Base-by-base conservation (phyloP, 2,329 filamentous ascomycete genomes). In the Fusarium tricinctum region DNA sequence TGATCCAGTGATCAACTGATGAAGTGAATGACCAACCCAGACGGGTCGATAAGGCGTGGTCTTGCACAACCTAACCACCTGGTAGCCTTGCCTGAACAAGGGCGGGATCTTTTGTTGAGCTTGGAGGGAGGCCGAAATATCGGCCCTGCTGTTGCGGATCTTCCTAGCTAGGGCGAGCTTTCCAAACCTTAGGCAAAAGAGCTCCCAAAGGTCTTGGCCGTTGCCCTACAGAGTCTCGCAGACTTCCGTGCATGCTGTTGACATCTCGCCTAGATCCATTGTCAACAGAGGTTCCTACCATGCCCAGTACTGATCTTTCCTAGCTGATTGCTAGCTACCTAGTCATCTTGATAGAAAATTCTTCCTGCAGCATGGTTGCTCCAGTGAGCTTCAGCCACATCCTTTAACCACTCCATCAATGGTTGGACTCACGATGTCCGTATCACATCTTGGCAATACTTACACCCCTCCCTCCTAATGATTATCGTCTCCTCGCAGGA, bases 381-480 rank as follows among this genome's bases (percentile, higher is more conserved):
- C 72, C 63, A 73, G 70, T 71, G 71, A 74, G 68, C 69, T 73
- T 46, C 60, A 74, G 73, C 73, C 73, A 74, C 73, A 74, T 74
- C 58, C 52, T 57, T 54, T 47, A 26, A 60, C 48, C 50, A 40
- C 58, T 64, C 61, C 54, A 62, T 58, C 52, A 52, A 52, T 62
- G 61, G 53, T 71, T 63, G 63, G 58, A 70, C 63, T 70, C 56
- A 63, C 63, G 57, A 69, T 73, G 56, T 58, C 58, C 53, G 67
- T 72, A 74, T 70, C 71, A 66, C 63, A 54, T 67, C 69, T 69
- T 69, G 63, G 63, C 69, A 68, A 58, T 59, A 54, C 53, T 43
- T 70, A 58, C 70, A 61, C 64, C 67, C 67, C 70, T 70, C 62
- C 59, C 54, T 63, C 50, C 43, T 66, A 33, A 20, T 54, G 57